phyloP scores from a whole-genome alignment of 108 stramenopile species.

The Cyclotella choctawhatcheeana region DNA sequence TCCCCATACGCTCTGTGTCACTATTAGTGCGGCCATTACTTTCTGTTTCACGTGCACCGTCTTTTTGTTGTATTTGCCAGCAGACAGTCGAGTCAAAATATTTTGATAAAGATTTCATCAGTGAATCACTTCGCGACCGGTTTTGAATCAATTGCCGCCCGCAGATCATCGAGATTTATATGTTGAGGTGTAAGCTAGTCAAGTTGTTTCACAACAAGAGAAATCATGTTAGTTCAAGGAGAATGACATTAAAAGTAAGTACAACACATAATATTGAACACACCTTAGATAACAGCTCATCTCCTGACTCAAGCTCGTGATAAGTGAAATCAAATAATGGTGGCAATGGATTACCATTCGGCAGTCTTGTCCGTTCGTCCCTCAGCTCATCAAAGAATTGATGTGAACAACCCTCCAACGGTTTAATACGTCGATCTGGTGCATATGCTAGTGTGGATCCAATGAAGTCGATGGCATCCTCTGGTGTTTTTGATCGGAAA shows the following conservation, averaged over 20 bases:
- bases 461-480: constrained; percentile 95
- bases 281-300: constrained; percentile 75
- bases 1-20: no score
- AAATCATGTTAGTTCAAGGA: neutral
- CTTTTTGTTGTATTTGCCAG: no score
- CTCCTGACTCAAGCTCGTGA: constrained; percentile 65
- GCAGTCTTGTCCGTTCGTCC: constrained; percentile 68
- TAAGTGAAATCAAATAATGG: constrained; percentile 92
- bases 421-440: constrained; percentile 84
- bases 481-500: constrained; percentile 91
- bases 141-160: constrained; percentile 19
- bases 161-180: constrained; percentile 25
- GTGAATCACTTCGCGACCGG: constrained; percentile 19
- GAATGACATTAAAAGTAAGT: no score
- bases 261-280: neutral
- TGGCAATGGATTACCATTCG: constrained; percentile 84
- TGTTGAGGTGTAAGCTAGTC: constrained; percentile 36
- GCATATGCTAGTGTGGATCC: constrained; percentile 91
- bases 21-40: no score
- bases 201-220: neutral
- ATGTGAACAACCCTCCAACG: constrained; percentile 94
- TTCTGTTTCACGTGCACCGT: no score
- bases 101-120: no score
- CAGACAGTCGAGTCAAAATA: no score
- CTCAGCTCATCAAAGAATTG: constrained; percentile 96